Evolutionary conservation across 2,329 filamentous ascomycete species (phyloP), one percentile per base, ranked within the genome.

Genomic region (Geosmithia putterillii): DNA sequence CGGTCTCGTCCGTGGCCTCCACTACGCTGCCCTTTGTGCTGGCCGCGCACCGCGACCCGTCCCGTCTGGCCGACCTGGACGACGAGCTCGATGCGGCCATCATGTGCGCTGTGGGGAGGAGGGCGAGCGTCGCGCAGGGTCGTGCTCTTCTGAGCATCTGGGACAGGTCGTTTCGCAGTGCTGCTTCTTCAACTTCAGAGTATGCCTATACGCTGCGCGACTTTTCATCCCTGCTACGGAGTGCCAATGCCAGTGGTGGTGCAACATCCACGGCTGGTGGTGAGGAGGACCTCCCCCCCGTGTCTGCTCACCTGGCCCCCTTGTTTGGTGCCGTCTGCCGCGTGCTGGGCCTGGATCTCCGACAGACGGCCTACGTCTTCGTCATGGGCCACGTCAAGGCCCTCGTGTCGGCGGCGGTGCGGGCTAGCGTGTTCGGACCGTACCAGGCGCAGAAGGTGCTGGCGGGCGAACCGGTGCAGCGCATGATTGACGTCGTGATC

Each of bases 381-480:
- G 64, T 90, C 57, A 71, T 90, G 50, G 76, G 79, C 47, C 86
- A 90, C 60, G 79, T 81, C 45, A 85, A 86, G 59, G 83, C 84
- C 0, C 63, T 90, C 43, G 69, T 87, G 41, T 86, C 81, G 37
- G 86, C 86, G 1, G 86, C 80, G 1, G 84, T 92, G 48, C 67
- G 86, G 44, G 82, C 85, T 19, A 83, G 81, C 53, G 74, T 88
- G 50, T 79, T 90, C 61, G 86, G 86, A 0, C 86, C 86, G 7
- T 92, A 87, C 57, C 82, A 87, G 58, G 82, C 81, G 45, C 86
- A 92, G 57, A 76, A 73, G 48, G 65, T 88, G 22, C 66, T 92
- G 41, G 85, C 83, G 2, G 73, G 77, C 35, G 58, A 54, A 18
- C 65, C 69, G 46, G 66, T 86, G 44, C 76, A 78, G 60, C 57